Conservation (phyloP, 768 basidiomycete genomes). For the Boletus huronensis region DNA sequence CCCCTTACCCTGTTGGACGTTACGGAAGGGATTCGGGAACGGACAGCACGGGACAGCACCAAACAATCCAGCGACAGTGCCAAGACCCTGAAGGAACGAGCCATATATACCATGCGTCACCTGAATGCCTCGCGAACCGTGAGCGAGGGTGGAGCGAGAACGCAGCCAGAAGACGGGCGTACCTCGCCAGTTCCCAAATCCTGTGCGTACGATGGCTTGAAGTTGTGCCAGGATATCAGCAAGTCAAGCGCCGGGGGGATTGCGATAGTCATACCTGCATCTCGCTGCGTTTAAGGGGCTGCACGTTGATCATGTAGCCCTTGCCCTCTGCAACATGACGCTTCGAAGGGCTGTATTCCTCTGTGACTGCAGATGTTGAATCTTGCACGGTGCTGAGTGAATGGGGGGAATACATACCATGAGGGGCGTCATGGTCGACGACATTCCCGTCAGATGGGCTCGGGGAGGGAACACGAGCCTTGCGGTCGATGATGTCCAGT, state of each 20-base stretch:
- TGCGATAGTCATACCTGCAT: conserved; percentile 65
- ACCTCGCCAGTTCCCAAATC: conserved; percentile 72
- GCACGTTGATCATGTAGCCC: conserved; percentile 66
- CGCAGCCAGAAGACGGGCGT: conserved; percentile 1
- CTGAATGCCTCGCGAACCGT: conserved; percentile 20
- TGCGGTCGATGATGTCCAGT: conserved; percentile 38
- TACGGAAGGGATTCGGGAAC: conserved; percentile 79
- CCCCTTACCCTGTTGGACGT: conserved; percentile 73
- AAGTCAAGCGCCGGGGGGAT: background rate
- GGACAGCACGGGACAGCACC: conserved; percentile 86
- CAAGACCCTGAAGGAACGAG: conserved; percentile 70
- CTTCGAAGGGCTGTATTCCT: conserved; percentile 42
- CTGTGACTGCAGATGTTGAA: conserved; percentile 52
- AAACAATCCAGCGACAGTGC: conserved; percentile 57
- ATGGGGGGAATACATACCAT: conserved; percentile 43
- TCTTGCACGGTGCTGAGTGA: background rate
- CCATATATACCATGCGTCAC: conserved; percentile 88
- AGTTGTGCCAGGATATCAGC: conserved; percentile 6
- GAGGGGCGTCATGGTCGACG: conserved; percentile 66
- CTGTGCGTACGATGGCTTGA: conserved; percentile 93
- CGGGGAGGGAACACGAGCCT: conserved; percentile 48
- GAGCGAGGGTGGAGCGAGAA: background rate
- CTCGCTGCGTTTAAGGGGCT: conserved; percentile 78
- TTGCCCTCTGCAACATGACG: conserved; percentile 29
- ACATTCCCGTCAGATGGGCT: conserved; percentile 52